phyloP scores from a whole-genome alignment of 352 stramenopile genomes.

The Pythium guiyangense region DNA sequence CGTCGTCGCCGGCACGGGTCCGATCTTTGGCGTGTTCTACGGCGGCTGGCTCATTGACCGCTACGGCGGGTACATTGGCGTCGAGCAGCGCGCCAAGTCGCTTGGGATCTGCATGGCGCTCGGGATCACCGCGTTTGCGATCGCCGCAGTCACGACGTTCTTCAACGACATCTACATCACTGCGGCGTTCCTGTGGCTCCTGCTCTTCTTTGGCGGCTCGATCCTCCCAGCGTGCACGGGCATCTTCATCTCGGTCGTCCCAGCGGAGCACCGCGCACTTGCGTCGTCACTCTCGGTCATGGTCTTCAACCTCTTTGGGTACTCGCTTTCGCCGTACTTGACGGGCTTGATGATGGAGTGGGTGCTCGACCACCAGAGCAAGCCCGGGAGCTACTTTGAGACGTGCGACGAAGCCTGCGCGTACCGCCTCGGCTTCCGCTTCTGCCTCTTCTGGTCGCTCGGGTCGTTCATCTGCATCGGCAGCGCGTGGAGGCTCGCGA shows the following conservation, averaged over 20 bases:
- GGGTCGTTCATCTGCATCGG: constrained; percentile 76
- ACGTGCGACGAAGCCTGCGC: constrained; percentile 75
- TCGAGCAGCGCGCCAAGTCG: constrained; percentile 66
- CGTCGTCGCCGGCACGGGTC: constrained; percentile 71
- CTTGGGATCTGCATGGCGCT: constrained; percentile 77
- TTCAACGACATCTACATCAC: constrained; percentile 77
- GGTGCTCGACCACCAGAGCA: constrained; percentile 57
- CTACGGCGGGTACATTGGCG: constrained; percentile 73
- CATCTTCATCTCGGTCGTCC: constrained; percentile 85
- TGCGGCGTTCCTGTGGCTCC: constrained; percentile 65
- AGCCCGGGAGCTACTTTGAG: constrained; percentile 63
- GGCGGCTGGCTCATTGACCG: constrained; percentile 77
- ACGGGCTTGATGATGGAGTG: constrained; percentile 80
- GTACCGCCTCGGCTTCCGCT: constrained; percentile 77
- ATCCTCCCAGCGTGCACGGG: constrained; percentile 78
- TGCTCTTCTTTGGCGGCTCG: constrained; percentile 80
- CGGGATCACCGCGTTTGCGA: constrained; percentile 56
- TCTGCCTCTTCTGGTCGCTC: constrained; percentile 78
- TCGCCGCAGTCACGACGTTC: constrained; percentile 72
- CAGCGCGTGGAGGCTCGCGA: constrained; percentile 46
- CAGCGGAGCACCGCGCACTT: constrained; percentile 62
- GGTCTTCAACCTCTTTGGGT: constrained; percentile 81
- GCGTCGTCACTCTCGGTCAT: constrained; percentile 81
- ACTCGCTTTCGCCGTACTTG: constrained; percentile 72
- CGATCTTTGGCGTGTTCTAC: constrained; percentile 80